Base-by-base conservation (phyloP, 2,329 filamentous ascomycete genomes). In the Botrytis galanthina region DNA sequence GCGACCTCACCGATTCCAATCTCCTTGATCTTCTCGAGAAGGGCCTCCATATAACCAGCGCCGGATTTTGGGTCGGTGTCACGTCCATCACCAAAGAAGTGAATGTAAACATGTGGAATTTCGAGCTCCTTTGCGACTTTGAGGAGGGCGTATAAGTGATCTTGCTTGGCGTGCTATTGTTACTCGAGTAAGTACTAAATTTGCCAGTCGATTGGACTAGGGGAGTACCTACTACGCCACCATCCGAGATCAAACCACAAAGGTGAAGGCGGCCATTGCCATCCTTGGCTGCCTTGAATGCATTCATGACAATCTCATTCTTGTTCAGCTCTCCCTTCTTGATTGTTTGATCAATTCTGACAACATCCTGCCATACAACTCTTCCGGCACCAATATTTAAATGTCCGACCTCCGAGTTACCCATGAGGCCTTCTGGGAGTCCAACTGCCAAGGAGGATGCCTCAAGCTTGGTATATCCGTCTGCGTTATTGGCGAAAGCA, bases 1-100 rank as follows among this genome's bases (percentile, higher is more conserved):
- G 93, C 95, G 77, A 99, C 89, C 84, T 98, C 88, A 78, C 95
- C 96, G 76, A 92, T 84, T 62, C 94, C 95, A 77, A 97, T 88
- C 83, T 98, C 93, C 84, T 96, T 90, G 77, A 89, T 89, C 79
- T 91, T 92, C 74, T 92, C 90, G 75, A 98, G 84, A 51, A 99
- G 88, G 82, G 95, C 89, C 84, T 97, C 87, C 90, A 99, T 91
- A 84, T 97, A 97, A 67, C 88, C 92, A 64, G 90, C 91, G 73
- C 93, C 92, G 75, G 94, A 97, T 88, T 98, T 98, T 82, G 96
- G 96, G 83, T 99, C 96, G 77, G 95, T 98, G 82, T 99, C 96
- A 83, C 96, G 93, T 79, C 96, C 96, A 84, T 99, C 96, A 77
- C 94, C 96, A 82, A 99, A 98, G 89, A 98, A 98, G 88, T 99